Base-by-base conservation (phyloP, 2,329 filamentous ascomycete genomes). In the Pseudogymnoascus sp. region DNA sequence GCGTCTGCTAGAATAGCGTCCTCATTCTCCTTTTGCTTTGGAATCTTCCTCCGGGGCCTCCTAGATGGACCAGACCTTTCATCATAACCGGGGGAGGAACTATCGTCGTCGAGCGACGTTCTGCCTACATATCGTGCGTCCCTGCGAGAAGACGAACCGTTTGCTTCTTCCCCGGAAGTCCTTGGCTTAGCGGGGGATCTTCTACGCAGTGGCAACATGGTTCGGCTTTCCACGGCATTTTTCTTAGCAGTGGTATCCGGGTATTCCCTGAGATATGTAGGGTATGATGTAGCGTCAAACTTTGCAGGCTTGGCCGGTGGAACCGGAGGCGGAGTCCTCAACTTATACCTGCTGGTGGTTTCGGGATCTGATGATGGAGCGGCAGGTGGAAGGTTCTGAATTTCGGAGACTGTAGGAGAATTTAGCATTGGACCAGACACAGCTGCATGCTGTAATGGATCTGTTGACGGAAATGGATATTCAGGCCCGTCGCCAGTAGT, bases 251-350 rank as follows among this genome's bases (percentile, higher is more conserved):
- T 63, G 6, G 72, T 71, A 38, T 74, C 72, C 1, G 71, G 72
- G 63, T 73, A 73, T 63, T 74, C 72, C 64, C 72, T 71, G n/a
- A 72, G 63, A 62, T 74, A 74, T 2, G 69, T 70, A 8, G 72
- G 72, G 64, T 74, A 74, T 26, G 71, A 69, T 11, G 72, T 64
- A 12, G 77, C 75, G 55, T 78, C 75, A 10, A 77, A 72, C 61
- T 72, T 73, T 70, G 63, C 37, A 16, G 67, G 52, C 31, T 63
- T 59, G 26, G 65, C 59, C 62, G 67, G 68, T 26, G 68, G 69
- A 23, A 70, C 69, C 14, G 67, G 60, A 59, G 62, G 66, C n/a
- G 33, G 33, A 26, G 35, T 38, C n/a, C 58, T 60, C 5, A 60
- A 31, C 35, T 60, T 75, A 33, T 12, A 12, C 16, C 29, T 59